Base-by-base conservation (phyloP, 2,329 filamentous ascomycete genomes). In the Pyrenochaeta sp. region DNA sequence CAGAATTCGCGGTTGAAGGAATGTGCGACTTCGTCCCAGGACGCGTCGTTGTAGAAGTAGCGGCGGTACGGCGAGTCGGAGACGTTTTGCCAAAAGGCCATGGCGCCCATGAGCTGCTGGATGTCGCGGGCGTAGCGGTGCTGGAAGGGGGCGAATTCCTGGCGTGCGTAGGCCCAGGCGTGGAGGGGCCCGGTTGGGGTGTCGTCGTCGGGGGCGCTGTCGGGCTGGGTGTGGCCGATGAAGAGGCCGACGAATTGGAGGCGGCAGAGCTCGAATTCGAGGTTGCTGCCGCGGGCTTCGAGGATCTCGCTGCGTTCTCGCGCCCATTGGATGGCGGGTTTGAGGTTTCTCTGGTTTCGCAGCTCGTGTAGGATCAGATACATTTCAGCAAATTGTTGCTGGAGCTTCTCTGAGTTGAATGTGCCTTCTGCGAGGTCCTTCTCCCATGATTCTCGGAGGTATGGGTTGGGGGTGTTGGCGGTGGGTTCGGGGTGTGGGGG, bases 1-100 rank as follows among this genome's bases (percentile, higher is more conserved):
- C 94, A 99, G 75, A 96, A 99, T 67, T 97, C 94, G 47, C 89
- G 85, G 1, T 89, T 96, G 68, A 99, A 99, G 3, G 89, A 89
- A n/a, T 83, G 76, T 4, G 90, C 85, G 2, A 96, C 88, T 51
- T 96, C 90, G 27, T 89, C 83, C 79, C 94, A 99, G 0, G 88
- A 85, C 3, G 81, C 81, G 6, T 84, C 76, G 39, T 87, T 90
- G 65, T 88, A 82, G 71, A 96, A 96, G 30, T 90, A 82, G 38
- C 79, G 68, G n/a, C 75, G 74, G 73, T 97, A 99, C 0, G 94
- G 94, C 1, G 90, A 96, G 6, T 79, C 77, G 14, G 75, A 65
- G 2, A 97, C 77, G 65, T 95, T 95, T 3, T 86, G 77, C 23
- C 81, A 82, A 72, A 86, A 99, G 0, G 90, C 83, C 74, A 96